Conservation (phyloP, 305 asterid genomes). For the Fraxinus xanthoxyloides region DNA sequence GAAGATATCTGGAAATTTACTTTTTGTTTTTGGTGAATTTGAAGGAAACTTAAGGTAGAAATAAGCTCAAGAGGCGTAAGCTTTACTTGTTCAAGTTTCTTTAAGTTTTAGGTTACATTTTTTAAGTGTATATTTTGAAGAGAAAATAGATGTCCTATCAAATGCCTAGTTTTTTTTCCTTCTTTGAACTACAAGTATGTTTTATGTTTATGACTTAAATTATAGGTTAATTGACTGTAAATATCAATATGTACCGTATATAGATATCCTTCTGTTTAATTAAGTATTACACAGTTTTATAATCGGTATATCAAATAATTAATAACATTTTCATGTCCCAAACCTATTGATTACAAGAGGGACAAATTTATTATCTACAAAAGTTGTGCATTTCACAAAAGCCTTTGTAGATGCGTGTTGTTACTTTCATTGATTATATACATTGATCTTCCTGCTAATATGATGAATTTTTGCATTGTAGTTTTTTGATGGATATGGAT, state of each 20-base stretch:
- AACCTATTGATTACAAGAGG: neutral
- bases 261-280: neutral
- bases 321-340: neutral
- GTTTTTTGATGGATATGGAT: constrained; percentile 90
- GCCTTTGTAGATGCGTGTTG: neutral
- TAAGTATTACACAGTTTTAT: neutral
- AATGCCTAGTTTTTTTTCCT: neutral
- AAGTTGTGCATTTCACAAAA: neutral
- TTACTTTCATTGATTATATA: neutral
- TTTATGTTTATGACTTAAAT: neutral
- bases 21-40: neutral
- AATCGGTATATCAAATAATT: neutral
- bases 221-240: neutral
- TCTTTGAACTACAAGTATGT: neutral
- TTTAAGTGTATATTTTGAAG: neutral
- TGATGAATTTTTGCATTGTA: constrained; percentile 36
- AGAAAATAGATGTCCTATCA: neutral
- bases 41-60: neutral
- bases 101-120: neutral
- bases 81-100: neutral
- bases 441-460: constrained; percentile 1
- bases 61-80: neutral
- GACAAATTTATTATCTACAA: neutral
- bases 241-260: neutral
- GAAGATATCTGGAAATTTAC: neutral